Evolutionary conservation across 2,329 filamentous ascomycete species (phyloP).

Genomic region (Curvularia sp.): DNA sequence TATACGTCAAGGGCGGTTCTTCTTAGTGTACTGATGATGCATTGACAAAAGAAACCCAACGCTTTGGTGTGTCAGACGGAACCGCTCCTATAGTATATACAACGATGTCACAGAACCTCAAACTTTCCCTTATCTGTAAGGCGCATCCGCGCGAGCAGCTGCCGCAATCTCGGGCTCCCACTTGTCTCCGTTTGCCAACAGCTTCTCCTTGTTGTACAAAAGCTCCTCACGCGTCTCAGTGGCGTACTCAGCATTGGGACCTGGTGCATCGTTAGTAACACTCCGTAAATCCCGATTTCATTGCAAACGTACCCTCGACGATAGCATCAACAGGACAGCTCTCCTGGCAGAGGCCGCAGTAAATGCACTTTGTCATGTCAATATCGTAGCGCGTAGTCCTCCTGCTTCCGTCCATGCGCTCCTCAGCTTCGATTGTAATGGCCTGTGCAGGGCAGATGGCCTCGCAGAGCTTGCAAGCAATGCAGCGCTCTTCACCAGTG

Average conservation of each 20-base stretch:
- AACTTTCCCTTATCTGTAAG: constrained; percentile 60
- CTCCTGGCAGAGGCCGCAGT: constrained; percentile 99
- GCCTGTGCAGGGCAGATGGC: constrained; percentile 97
- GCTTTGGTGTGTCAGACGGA: constrained; percentile 24
- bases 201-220: constrained; percentile 97
- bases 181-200: constrained; percentile 73
- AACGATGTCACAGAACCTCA: constrained; percentile 21
- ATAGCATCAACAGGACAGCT: constrained; percentile 98
- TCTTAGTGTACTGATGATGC: constrained; percentile 12
- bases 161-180: constrained; percentile 98
- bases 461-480: constrained; percentile 99
- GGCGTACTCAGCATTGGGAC: constrained; percentile 76
- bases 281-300: background rate
- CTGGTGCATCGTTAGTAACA: constrained; percentile 45
- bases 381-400: constrained; percentile 98
- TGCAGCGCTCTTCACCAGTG: constrained; percentile 97
- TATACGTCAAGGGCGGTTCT: background rate
- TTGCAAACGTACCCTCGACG: constrained; percentile 66
- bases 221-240: constrained; percentile 88
- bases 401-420: constrained; percentile 93
- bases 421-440: constrained; percentile 98
- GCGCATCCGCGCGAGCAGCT: constrained; percentile 88
- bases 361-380: constrained; percentile 99
- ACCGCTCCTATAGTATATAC: constrained; percentile 43
- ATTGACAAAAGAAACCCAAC: constrained; percentile 36